Evolutionary conservation across 2,329 filamentous ascomycete species (phyloP).

Genomic region (Zalaria sp.): DNA sequence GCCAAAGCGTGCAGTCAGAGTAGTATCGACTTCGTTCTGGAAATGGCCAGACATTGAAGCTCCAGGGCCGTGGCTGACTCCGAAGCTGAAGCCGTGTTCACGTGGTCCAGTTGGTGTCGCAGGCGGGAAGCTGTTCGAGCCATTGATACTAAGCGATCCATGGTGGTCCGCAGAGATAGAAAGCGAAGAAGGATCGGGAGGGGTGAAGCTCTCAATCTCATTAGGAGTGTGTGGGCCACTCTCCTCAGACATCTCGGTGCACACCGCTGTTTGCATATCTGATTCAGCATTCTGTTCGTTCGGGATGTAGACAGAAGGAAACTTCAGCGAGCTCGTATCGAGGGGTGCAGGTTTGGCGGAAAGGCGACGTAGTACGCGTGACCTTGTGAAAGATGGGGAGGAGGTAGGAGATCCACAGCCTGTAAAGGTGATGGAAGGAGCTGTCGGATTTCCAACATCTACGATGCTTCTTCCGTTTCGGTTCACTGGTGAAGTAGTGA

Average conservation of each 20-base stretch:
- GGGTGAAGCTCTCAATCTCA: slow-evolving; percentile 46
- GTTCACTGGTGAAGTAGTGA: slow-evolving; percentile 13
- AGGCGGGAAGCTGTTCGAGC: slow-evolving; percentile 43
- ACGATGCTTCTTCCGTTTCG: slow-evolving; percentile 10
- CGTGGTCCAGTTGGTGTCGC: slow-evolving; percentile 67
- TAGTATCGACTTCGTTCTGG: slow-evolving; percentile 61
- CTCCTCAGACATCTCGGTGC: slow-evolving; percentile 30
- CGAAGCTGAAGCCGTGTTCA: slow-evolving; percentile 43
- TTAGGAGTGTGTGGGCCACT: slow-evolving; percentile 42
- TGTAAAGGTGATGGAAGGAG: slow-evolving; percentile 20
- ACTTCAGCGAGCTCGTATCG: slow-evolving; percentile 19
- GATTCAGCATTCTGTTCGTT: slow-evolving; percentile 11
- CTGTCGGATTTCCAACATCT: slow-evolving; percentile 12
- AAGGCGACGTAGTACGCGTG: slow-evolving; percentile 23
- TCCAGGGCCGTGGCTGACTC: slow-evolving; percentile 27
- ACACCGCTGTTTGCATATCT: slow-evolving; percentile 7
- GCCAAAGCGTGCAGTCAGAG: slow-evolving; percentile 61
- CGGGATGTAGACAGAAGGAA: slow-evolving; percentile 3
- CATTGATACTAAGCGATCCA: slow-evolving; percentile 20
- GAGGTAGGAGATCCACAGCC: slow-evolving; percentile 17
- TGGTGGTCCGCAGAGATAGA: slow-evolving; percentile 58
- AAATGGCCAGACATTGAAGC: slow-evolving; percentile 52
- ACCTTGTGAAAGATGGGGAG: slow-evolving; percentile 22
- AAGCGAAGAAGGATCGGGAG: slow-evolving; percentile 67
- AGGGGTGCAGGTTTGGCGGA: slow-evolving; percentile 23